These are phyloP conservation scores for Inga oerstediana DNA, from an alignment of 306 rosid genomes.

Conservation along the genomic window DNA sequence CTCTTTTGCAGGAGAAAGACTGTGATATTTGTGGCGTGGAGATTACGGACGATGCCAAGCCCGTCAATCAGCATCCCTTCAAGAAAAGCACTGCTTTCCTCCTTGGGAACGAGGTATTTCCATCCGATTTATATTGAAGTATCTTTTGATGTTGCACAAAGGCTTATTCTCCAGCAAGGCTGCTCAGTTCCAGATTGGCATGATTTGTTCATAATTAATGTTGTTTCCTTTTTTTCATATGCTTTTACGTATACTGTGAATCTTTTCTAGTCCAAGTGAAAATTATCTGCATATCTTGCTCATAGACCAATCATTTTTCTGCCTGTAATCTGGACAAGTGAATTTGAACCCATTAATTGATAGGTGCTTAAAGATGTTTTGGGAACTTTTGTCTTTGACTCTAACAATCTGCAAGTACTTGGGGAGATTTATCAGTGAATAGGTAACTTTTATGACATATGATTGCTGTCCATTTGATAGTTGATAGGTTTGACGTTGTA, in stretches of 20 bases:
- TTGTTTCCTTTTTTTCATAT: neutral
- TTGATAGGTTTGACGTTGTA: neutral
- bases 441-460: neutral
- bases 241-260: neutral
- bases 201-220: neutral
- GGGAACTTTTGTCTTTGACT: neutral
- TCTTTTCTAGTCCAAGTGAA: neutral
- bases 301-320: neutral
- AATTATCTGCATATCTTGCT: neutral
- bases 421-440: neutral
- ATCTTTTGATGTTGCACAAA: neutral
- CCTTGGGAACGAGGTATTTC: conserved; percentile 83
- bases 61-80: conserved; percentile 87
- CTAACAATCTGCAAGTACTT: neutral
- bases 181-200: neutral
- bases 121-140: neutral
- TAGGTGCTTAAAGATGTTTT: neutral
- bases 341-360: neutral
- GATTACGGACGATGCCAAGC: conserved; percentile 71
- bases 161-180: neutral
- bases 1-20: conserved; percentile 55
- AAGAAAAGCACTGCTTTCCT: conserved; percentile 81
- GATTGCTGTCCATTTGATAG: neutral
- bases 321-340: neutral
- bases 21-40: conserved; percentile 95